Evolutionary conservation across 139 green algal species (phyloP).

Genomic region (Chlorella ohadii): DNA sequence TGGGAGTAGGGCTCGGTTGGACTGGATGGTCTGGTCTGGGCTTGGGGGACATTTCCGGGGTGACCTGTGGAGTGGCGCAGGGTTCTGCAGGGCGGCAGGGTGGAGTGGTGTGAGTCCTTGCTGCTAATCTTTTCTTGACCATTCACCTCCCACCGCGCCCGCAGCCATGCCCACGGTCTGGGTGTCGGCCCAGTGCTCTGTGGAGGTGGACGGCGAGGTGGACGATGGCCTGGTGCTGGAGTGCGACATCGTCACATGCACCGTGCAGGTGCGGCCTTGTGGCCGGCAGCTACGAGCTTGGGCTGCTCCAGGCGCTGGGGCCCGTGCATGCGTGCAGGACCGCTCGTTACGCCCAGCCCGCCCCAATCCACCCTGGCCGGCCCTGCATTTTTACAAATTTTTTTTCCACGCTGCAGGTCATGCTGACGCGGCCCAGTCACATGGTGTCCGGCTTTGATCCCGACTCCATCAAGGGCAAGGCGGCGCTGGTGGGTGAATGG

Average conservation of each 20-base stretch:
- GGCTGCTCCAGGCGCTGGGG: too few relatives aligned
- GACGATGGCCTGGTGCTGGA: conserved; percentile 72
- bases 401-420: conserved; percentile 24
- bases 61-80: too few relatives aligned
- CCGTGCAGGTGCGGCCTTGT: conserved; percentile 4
- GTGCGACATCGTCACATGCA: conserved; percentile 69
- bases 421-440: conserved; percentile 76
- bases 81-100: too few relatives aligned
- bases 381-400: too few relatives aligned
- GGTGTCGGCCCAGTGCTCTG: conserved; percentile 36
- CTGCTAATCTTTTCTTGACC: too few relatives aligned
- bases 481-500: conserved; percentile 7
- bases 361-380: too few relatives aligned
- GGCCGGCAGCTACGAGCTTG: too few relatives aligned
- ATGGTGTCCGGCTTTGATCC: conserved; percentile 48
- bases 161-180: conserved; percentile 59
- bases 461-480: conserved; percentile 40
- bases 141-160: too few relatives aligned
- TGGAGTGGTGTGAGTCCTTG: too few relatives aligned
- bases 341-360: background rate
- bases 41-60: too few relatives aligned
- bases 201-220: conserved; percentile 51
- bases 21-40: too few relatives aligned
- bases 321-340: too few relatives aligned
- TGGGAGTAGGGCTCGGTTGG: background rate